Evolutionary conservation across 2,329 filamentous ascomycete species (phyloP), one percentile per base, ranked within the genome.

Genomic region (Aspergillus alliaceus): DNA sequence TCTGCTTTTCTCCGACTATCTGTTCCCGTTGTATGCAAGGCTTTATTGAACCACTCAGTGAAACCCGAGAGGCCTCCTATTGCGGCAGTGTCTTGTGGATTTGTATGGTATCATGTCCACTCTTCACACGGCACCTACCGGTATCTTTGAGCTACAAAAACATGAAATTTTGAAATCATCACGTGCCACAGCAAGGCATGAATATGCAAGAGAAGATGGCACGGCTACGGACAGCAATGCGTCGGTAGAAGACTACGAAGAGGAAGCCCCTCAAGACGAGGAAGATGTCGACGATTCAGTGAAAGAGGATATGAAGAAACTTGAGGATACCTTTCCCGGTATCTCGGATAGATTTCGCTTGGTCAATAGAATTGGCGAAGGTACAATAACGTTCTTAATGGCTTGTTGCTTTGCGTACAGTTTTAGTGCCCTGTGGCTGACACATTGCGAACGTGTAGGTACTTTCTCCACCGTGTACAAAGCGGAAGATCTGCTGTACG

Each of bases 381-480:
- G 92, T 93, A 77, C 56, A 66, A 59, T 32, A 22, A 39, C 8
- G 24, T 18, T 15, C 29, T 15, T 18, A 12, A 14, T 46, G 12
- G 22, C 20, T n/a, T 47, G 48, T 25, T 32, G n/a, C 39, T 22
- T 53, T 22, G 20, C 40, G 8, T 20, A 15, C 11, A 37, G 31
- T 12, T 20, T 37, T 29, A n/a, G n/a, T n/a, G n/a, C n/a, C 40
- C 58, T 32, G 54, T 12, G 32, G 18, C 11, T 53, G 56, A 59
- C 54, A 47, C 42, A 39, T 59, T 58, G 20, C 22, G 20, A 46
- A 40, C 51, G n/a, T 34, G 8, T 63, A 96, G 92, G 95, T 57
- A 99, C 95, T 1, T 99, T 99, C 72, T 98, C 95, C 0, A 98
- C 95, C 2, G 95, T 99, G 12, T 99, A 99, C 82, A 99, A 99